Conservation (phyloP, 441 rosid genomes). For the Raphanus hybrid region DNA sequence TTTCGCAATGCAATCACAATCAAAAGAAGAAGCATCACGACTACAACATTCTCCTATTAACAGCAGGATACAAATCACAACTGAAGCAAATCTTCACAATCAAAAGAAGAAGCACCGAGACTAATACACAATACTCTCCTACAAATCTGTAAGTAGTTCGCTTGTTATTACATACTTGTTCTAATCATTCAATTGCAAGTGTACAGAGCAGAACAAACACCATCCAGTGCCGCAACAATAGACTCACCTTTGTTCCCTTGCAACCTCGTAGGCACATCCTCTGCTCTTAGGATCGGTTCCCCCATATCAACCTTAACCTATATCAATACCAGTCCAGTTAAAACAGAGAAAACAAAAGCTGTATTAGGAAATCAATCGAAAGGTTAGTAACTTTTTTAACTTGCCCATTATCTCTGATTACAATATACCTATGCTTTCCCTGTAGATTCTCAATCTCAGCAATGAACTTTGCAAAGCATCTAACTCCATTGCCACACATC, state of each 20-base stretch:
- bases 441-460: slow-evolving; percentile 81
- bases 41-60: background rate
- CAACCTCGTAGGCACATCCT: slow-evolving; percentile 74
- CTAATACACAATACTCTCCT: background rate
- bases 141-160: too few species aligned
- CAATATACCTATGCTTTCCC: slow-evolving; percentile 66
- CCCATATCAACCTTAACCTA: slow-evolving; percentile 96
- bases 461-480: slow-evolving; percentile 90
- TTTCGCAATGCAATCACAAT: background rate
- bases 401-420: background rate
- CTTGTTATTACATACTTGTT: too few species aligned
- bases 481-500: slow-evolving; percentile 71
- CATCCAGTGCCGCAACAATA: slow-evolving; percentile 56
- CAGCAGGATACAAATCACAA: background rate
- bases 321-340: background rate
- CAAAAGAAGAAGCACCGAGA: slow-evolving; percentile 3
- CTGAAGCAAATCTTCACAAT: background rate
- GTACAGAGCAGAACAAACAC: too few species aligned
- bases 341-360: background rate
- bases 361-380: background rate
- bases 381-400: background rate
- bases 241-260: slow-evolving; percentile 62
- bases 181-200: too few species aligned
- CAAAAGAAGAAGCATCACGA: slow-evolving; percentile 8
- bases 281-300: slow-evolving; percentile 77